A percentile compares a stretch with the other conserved stretches of the same genome.
phyloP scores from a whole-genome alignment of 345 rosid species.

The Murraya koenigii region DNA sequence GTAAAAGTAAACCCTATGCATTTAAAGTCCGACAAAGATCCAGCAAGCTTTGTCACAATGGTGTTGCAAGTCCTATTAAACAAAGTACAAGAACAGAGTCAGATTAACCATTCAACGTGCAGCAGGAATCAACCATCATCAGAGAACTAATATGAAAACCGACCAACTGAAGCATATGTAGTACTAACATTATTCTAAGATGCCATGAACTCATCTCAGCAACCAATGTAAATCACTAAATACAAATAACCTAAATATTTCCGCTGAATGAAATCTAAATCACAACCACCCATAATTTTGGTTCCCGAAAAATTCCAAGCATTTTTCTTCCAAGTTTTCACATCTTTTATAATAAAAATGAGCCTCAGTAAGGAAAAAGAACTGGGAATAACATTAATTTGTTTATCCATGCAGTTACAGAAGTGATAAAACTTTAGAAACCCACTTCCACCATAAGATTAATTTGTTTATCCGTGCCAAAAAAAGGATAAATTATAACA shows the following conservation, averaged over 20 bases:
- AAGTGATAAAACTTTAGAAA: too few relatives aligned
- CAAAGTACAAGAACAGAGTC: constrained; percentile 34
- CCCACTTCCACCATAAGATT: too few relatives aligned
- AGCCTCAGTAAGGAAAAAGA: background rate
- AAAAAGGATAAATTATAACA: background rate
- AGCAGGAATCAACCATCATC: constrained; percentile 5
- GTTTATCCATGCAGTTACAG: background rate
- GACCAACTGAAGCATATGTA: background rate
- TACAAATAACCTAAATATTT: background rate
- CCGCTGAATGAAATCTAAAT: background rate
- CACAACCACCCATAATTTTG: background rate
- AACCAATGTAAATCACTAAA: background rate
- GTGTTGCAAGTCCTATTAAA: constrained; percentile 78
- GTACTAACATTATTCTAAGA: background rate
- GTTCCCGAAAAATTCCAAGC: background rate
- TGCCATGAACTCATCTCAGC: background rate
- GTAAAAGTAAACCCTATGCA: constrained; percentile 19
- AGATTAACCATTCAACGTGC: constrained; percentile 8
- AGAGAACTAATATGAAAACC: background rate
- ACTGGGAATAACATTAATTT: background rate
- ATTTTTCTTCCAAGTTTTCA: background rate
- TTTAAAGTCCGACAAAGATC: constrained; percentile 35
- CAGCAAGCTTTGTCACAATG: constrained; percentile 74
- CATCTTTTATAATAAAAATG: background rate
- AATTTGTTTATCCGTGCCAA: background rate